Conservation (phyloP, 2,329 filamentous ascomycete genomes). For the Xylaria sp. region DNA sequence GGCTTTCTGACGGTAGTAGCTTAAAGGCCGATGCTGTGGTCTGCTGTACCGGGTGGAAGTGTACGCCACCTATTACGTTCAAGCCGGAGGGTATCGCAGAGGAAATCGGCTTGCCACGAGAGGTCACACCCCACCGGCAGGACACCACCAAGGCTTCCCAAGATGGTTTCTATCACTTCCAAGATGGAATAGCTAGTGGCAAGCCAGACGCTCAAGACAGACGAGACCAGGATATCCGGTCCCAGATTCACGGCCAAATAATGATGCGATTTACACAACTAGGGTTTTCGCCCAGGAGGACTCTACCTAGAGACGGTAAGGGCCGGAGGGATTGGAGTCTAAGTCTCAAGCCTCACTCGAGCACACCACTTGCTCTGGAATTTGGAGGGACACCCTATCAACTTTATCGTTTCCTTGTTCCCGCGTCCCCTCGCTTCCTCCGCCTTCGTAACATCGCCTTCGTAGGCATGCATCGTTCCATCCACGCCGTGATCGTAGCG, state of each 20-base stretch:
- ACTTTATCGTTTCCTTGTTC: slow-evolving; percentile 50
- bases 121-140: neutral
- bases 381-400: slow-evolving; percentile 7
- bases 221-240: slow-evolving; percentile 1
- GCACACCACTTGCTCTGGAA: neutral
- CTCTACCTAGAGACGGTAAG: slow-evolving; percentile 3
- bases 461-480: slow-evolving; percentile 49
- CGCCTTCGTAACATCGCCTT: slow-evolving; percentile 48
- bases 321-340: neutral
- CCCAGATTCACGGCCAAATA: slow-evolving; percentile 1
- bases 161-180: neutral
- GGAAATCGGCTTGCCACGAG: slow-evolving; percentile 21
- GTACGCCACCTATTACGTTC: slow-evolving; percentile 25
- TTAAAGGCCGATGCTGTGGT: slow-evolving; percentile 28
- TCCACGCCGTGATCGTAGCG: slow-evolving; percentile 49
- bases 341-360: neutral
- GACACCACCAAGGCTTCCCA: neutral
- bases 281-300: slow-evolving; percentile 17
- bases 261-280: slow-evolving; percentile 9
- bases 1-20: slow-evolving; percentile 18
- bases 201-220: neutral
- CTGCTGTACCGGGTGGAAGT: slow-evolving; percentile 33
- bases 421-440: slow-evolving; percentile 37
- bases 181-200: neutral
- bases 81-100: slow-evolving; percentile 22